Evolutionary conservation across 2,329 filamentous ascomycete genomes (phyloP).

Genomic region (Fusarium verticillioides): DNA sequence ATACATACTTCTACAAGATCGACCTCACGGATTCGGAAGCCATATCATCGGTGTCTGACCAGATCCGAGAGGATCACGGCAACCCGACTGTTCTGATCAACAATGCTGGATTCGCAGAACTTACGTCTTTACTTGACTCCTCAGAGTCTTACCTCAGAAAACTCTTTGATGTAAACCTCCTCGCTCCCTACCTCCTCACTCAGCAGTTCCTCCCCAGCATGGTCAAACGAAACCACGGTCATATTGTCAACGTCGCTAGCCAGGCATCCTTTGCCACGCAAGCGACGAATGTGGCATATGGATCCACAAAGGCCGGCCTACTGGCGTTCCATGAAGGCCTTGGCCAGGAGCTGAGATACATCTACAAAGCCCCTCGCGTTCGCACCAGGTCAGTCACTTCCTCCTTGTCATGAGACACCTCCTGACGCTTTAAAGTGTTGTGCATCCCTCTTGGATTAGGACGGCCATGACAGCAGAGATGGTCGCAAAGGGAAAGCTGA

Average conservation of each 20-base stretch:
- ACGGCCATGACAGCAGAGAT: constrained; percentile 34
- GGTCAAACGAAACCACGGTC: constrained; percentile 70
- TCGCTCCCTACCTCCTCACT: constrained; percentile 70
- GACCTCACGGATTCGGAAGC: not conserved
- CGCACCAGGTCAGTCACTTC: constrained; percentile 58
- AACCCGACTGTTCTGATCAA: not conserved
- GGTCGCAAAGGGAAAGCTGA: constrained; percentile 35
- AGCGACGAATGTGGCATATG: constrained; percentile 72
- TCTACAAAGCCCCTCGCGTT: constrained; percentile 68
- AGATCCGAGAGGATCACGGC: not conserved
- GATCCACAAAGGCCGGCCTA: constrained; percentile 69
- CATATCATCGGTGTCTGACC: not conserved
- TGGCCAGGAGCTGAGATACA: constrained; percentile 61
- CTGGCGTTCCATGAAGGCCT: constrained; percentile 73
- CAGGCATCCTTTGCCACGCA: constrained; percentile 67
- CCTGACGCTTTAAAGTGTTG: constrained; percentile 45
- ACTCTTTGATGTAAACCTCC: constrained; percentile 68
- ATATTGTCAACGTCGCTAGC: constrained; percentile 75
- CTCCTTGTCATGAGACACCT: too few relatives aligned
- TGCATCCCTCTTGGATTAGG: constrained; percentile 58
- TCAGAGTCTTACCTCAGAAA: not conserved
- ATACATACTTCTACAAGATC: not conserved
- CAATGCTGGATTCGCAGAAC: not conserved
- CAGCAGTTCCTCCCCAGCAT: constrained; percentile 73
- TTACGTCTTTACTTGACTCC: not conserved